Base-by-base conservation (phyloP, 345 rosid genomes). In the Gossypium australe region DNA sequence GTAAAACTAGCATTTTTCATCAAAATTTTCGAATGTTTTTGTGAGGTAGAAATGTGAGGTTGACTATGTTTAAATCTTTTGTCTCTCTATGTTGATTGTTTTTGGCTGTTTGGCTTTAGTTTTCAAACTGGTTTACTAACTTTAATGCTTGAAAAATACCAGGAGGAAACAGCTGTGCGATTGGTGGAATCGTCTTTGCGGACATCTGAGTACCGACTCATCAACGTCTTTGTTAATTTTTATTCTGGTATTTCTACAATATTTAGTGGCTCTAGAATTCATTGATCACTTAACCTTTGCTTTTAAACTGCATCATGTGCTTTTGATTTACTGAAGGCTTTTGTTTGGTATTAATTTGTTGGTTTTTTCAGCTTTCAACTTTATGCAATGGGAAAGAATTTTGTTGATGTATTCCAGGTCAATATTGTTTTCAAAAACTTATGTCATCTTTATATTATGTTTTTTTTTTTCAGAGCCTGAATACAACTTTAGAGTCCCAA, bases 111-210 rank as follows among this genome's bases (percentile, higher is more conserved):
- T 0, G 71, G 41, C 2, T 56, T 14, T 38, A 11, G 47, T 22
- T 41, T 66, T 65, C 52, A 43, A 18, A 25, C 64, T 52, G 24
- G 22, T 72, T 44, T 47, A 70, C 43, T 70, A 24, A 45, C 16
- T 45, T 25, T 70, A 58, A 43, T 64, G 43, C 52, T 78, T 70
- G 67, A 27, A 56, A 72, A 57, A 58, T 80, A 69, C 70, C 83
- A 94, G 97, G 97, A 89, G 75, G 97, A 92, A 85, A 87, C 93
- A 74, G 97, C 96, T 49, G 57, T 85, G 82, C 86, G 97, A 63
- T 80, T 94, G 80, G 89, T 85, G 52, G 88, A 88, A 75, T 76
- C 92, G 57, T 81, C 93, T 7, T 65, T 84, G 78, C 78, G 88
- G 69, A 87, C 92, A 72, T 86, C 97, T 48, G 91, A 90, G 70